A percentile compares a stretch with the other conserved stretches of the same genome.
Conservation (phyloP, 2,329 filamentous ascomycete genomes). For the Aspergillus sergii region DNA sequence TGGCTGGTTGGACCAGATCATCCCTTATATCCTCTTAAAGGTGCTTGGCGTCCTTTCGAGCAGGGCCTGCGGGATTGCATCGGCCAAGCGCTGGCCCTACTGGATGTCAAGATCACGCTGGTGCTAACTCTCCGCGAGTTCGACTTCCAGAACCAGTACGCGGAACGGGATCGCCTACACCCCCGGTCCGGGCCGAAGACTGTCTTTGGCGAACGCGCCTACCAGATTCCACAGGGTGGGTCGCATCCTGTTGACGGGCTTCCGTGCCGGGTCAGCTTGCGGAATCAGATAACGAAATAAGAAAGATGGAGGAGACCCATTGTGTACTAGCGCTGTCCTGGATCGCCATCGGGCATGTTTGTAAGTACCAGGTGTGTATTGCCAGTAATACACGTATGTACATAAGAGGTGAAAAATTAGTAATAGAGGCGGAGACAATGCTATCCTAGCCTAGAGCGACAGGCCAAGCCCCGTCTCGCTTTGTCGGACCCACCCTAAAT, state of each 20-base stretch:
- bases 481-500: no score
- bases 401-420: no score
- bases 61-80: constrained; percentile 53
- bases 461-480: no score
- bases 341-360: no score
- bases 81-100: constrained; percentile 52
- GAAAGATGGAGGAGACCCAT: no score
- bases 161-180: constrained; percentile 7
- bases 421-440: no score
- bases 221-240: background rate
- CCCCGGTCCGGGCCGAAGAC: constrained; percentile 38
- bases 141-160: constrained; percentile 22
- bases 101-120: constrained; percentile 40
- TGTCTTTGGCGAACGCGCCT: background rate
- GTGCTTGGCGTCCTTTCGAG: constrained; percentile 54
- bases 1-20: constrained; percentile 33
- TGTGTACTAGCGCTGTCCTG: no score
- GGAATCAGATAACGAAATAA: background rate
- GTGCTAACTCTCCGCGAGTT: constrained; percentile 27
- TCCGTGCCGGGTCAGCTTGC: background rate
- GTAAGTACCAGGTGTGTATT: no score
- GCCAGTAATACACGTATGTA: no score
- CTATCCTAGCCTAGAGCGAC: no score
- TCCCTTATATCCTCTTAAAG: constrained; percentile 29
- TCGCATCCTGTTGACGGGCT: background rate